A percentile compares a stretch with the other conserved stretches of the same genome.
Evolutionary conservation across 495 filamentous ascomycete genomes (phyloP).

Genomic region (Parathielavia appendiculata): DNA sequence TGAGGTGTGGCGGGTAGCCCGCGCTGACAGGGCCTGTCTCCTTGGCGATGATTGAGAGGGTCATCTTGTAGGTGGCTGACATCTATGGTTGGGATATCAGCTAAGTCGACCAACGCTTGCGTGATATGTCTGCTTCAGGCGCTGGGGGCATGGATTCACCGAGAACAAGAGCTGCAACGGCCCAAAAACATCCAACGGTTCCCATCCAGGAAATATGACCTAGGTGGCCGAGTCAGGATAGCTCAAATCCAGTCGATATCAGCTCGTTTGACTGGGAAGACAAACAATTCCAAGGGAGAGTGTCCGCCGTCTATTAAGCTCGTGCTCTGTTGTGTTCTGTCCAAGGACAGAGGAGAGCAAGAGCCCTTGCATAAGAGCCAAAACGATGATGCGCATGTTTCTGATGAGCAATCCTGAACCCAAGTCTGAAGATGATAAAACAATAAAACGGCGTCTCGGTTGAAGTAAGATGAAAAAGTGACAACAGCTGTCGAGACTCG

Average conservation of each 20-base stretch:
- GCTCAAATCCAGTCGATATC: no score
- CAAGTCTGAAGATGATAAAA: no score
- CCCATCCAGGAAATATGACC: constrained; percentile 23
- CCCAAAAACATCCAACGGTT: constrained; percentile 46
- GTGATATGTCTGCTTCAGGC: background rate
- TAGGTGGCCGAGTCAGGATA: background rate
- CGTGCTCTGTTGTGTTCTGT: constrained; percentile 2
- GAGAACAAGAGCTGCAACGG: constrained; percentile 47
- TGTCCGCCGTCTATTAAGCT: constrained; percentile 8
- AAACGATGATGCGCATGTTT: background rate
- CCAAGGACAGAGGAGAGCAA: background rate
- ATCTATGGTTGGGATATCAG: background rate
- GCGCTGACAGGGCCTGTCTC: constrained; percentile 14
- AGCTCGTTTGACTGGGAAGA: background rate
- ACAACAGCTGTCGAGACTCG: no score
- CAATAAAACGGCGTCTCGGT: no score
- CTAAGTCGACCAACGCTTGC: background rate
- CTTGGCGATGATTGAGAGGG: constrained; percentile 21
- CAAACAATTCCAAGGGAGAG: constrained; percentile 14
- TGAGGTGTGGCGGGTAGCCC: constrained; percentile 7
- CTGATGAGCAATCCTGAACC: no score
- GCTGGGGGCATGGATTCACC: constrained; percentile 32
- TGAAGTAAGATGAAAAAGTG: no score
- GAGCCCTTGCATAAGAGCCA: background rate
- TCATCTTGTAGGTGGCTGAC: constrained; percentile 14